Evolutionary conservation across 805 yeast genomes (phyloP), one percentile per base, ranked within the genome.

Genomic region (Saturnispora dispora): DNA sequence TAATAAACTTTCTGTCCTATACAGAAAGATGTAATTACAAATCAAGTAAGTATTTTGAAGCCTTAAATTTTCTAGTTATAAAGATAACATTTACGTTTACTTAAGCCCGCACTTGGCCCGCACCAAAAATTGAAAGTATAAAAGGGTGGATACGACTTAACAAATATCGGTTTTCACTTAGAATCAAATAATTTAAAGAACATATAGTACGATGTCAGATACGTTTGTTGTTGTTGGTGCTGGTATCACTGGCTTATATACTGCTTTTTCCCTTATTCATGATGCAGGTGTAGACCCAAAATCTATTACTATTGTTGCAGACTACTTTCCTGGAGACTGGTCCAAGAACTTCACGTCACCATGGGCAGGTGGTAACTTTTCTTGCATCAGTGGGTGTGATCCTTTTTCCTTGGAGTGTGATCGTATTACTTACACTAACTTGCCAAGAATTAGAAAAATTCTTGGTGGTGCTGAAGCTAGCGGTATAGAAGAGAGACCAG

Each of bases 301-400:
- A 1, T 66, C 75, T 4, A 75, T 87, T 53, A 71, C 77, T 3
- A 73, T 85, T 4, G 58, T 82, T 23, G 90, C 87, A 8, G 78
- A 83, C 59, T 77, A 73, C 58, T 64, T 82, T 27, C 93, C 95
- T 3, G 95, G 95, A 2, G 95, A 87, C 59, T 82, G 78, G 56
- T 80, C 88, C 2, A 77, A 78, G 51, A 72, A 78, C 48, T 87
- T 81, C 64, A 81, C 95, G 1, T 83, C 90, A 0, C 95, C 95
- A 1, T 83, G 83, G 77, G 95, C 95, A 0, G 83, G 84, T 28
- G 83, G 80, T 5, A 78, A 79, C 61, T 79, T 78, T 58, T 74
- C 81, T 2, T 71, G 77, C 54, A 81, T 83, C 47, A 75, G 85
- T 0, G 84, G 81, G 1, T 72, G 75, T 52, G 85, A 81, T 57